Conservation (phyloP, 176 grass and related monocot genomes). For the Miscanthus lutarioriparius region DNA sequence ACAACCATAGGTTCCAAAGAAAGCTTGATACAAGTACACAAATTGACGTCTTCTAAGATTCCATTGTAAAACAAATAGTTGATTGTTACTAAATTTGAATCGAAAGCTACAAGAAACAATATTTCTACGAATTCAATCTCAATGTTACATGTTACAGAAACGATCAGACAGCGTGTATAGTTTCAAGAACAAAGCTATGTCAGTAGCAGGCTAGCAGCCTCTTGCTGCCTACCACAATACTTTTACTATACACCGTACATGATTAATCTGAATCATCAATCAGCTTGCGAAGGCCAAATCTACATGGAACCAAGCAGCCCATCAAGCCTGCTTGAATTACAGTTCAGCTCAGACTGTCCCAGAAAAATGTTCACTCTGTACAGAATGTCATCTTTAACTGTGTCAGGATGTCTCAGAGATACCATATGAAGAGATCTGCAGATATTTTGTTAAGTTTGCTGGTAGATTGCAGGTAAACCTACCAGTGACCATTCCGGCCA, state of each 20-base stretch:
- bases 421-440: no score
- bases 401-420: background rate
- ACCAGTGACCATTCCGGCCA: slow-evolving; percentile 56
- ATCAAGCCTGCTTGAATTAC: background rate
- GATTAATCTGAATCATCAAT: background rate
- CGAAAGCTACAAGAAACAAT: background rate
- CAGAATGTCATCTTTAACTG: slow-evolving; percentile 13
- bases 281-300: background rate
- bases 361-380: slow-evolving; percentile 3
- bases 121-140: background rate
- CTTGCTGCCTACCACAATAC: background rate
- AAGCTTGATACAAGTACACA: background rate
- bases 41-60: background rate
- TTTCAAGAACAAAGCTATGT: background rate
- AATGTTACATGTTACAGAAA: background rate
- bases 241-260: background rate
- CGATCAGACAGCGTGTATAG: background rate
- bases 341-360: background rate
- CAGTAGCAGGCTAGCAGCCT: background rate
- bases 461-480: slow-evolving; percentile 16
- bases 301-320: background rate
- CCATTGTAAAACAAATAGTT: background rate
- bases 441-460: background rate
- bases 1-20: background rate
- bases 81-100: no score